phyloP scores from a whole-genome alignment of 768 basidiomycete genomes.

The Tricholomella constricta region DNA sequence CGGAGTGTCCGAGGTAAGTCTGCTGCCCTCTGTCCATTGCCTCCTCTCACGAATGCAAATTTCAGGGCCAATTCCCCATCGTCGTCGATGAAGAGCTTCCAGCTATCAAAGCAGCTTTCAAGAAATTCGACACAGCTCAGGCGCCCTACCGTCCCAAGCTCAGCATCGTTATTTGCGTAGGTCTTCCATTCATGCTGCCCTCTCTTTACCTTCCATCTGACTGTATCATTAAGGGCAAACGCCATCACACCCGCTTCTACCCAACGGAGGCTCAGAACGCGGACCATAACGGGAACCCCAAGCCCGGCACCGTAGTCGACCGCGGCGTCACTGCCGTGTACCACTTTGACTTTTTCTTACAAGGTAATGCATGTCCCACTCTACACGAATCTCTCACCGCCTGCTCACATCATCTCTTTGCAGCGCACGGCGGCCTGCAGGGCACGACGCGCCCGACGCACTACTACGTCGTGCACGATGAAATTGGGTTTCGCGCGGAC shows the following conservation, averaged over 20 bases:
- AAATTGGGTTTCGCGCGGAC: conserved; percentile 69
- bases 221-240: conserved; percentile 39
- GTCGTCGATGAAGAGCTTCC: conserved; percentile 70
- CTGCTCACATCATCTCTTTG: background rate
- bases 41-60: conserved; percentile 19
- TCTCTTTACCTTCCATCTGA: conserved; percentile 12
- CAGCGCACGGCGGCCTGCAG: conserved; percentile 75
- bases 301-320: conserved; percentile 82
- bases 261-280: conserved; percentile 53
- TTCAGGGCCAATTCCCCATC: conserved; percentile 70
- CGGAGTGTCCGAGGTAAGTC: conserved; percentile 73
- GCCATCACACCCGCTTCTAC: conserved; percentile 64
- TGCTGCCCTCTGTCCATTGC: background rate
- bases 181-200: conserved; percentile 26
- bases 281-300: conserved; percentile 71
- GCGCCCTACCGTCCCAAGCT: conserved; percentile 53
- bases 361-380: conserved; percentile 40
- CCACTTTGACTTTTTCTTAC: conserved; percentile 67
- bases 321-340: conserved; percentile 71
- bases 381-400: background rate
- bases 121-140: conserved; percentile 43
- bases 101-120: conserved; percentile 59
- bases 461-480: conserved; percentile 82
- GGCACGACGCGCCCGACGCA: conserved; percentile 77
- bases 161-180: conserved; percentile 77